Evolutionary conservation across 139 green algal species (phyloP).

Genomic region (Chlorella sp.): DNA sequence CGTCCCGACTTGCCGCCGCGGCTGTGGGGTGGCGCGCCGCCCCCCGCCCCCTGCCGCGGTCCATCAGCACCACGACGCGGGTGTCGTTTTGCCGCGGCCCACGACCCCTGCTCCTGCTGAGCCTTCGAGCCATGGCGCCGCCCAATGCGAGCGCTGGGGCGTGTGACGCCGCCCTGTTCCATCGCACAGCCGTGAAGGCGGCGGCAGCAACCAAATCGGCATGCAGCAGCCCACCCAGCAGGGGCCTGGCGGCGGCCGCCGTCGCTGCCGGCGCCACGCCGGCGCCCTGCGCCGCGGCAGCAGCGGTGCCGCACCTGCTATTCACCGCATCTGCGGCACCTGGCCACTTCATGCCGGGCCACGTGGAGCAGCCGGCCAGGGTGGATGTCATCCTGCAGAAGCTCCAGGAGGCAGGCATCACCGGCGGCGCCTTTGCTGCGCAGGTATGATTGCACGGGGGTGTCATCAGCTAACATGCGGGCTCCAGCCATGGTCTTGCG

Average conservation of each 20-base stretch:
- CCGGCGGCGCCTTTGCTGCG: background rate
- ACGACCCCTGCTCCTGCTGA: too few relatives aligned
- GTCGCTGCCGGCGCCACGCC: background rate
- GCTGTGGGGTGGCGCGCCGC: too few relatives aligned
- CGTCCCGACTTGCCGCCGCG: too few relatives aligned
- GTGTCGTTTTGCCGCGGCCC: too few relatives aligned
- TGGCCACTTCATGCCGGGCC: background rate
- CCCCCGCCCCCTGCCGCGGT: too few relatives aligned
- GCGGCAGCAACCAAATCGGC: background rate
- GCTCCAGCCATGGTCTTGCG: background rate
- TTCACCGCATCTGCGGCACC: background rate
- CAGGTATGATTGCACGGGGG: background rate
- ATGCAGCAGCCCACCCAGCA: background rate
- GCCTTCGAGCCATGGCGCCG: too few relatives aligned
- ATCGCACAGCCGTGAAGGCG: too few relatives aligned
- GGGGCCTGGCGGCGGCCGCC: too few relatives aligned
- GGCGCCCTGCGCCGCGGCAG: background rate
- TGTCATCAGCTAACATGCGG: background rate
- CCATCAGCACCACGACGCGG: too few relatives aligned
- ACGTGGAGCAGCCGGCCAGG: constrained; percentile 19
- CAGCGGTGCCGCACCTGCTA: background rate
- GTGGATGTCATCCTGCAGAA: constrained; percentile 2
- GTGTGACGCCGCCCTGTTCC: too few relatives aligned
- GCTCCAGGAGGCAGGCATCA: background rate
- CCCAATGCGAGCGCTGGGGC: too few relatives aligned